phyloP scores from a whole-genome alignment of 768 basidiomycete genomes.

The Terana coerulea region DNA sequence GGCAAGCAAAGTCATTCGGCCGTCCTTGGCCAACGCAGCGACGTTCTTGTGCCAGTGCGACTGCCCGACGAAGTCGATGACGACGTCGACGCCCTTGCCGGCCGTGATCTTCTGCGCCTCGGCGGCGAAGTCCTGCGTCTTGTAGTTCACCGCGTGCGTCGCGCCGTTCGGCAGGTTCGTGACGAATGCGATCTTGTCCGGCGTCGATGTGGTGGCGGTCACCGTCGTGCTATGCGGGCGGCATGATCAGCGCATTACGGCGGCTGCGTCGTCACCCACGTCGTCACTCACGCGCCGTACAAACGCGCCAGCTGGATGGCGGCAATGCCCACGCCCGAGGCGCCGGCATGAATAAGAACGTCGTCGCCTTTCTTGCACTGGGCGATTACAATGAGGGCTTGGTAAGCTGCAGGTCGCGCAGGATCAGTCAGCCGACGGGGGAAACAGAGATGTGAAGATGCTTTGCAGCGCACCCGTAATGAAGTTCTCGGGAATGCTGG shows the following conservation, averaged over 20 bases:
- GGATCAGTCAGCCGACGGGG: neutral
- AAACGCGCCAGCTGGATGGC: constrained; percentile 82
- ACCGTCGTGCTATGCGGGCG: constrained; percentile 53
- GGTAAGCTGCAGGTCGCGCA: constrained; percentile 41
- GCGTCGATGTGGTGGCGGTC: constrained; percentile 81
- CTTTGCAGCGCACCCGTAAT: constrained; percentile 62
- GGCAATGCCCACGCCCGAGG: constrained; percentile 86
- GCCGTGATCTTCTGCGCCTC: constrained; percentile 66
- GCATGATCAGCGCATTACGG: neutral
- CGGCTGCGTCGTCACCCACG: too few species aligned
- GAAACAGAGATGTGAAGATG: neutral
- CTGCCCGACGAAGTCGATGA: constrained; percentile 82
- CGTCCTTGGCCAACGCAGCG: constrained; percentile 64
- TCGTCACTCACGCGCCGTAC: constrained; percentile 62
- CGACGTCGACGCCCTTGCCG: constrained; percentile 72
- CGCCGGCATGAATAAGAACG: constrained; percentile 87
- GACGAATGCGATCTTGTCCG: constrained; percentile 79
- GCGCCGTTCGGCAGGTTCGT: constrained; percentile 62
- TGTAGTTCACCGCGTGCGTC: constrained; percentile 82
- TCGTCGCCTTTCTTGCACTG: constrained; percentile 65
- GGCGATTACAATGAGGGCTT: constrained; percentile 63
- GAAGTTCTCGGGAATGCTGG: constrained; percentile 85
- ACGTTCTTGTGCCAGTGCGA: constrained; percentile 75
- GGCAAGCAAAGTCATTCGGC: constrained; percentile 67
- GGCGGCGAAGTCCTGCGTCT: constrained; percentile 73